Base-by-base conservation (phyloP, 2,329 filamentous ascomycete genomes). In the Coniochaeta ligniaria region DNA sequence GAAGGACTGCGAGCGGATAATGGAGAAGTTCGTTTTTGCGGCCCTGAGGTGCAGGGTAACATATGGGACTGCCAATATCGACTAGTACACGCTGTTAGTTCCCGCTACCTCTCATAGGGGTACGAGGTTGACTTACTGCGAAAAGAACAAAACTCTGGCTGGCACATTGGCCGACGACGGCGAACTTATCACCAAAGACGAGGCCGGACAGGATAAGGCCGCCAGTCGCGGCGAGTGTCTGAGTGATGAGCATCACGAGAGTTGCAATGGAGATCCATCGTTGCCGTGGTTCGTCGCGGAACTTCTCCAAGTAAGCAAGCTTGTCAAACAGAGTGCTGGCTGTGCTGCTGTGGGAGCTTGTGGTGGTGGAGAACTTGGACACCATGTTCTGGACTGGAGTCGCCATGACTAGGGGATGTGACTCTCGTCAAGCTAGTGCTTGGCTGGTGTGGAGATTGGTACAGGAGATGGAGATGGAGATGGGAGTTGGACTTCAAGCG, bases 31-130 rank as follows among this genome's bases (percentile, higher is more conserved):
- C 17, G 62, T 65, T 9, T 63, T 59, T 1, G 72, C 66, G 0
- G 71, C 69, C 11, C 68, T 57, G n/a, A 70, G 14, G 54, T 75
- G 69, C 3, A 73, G 62, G n/a, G 60, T 57, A 38, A 73, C 63
- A 59, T 74, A 74, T 17, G 70, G 60, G 1, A 73, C 59, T 0
- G 69, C 67, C 12, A 74, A 64, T 11, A 73, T 20, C 14, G 41
- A 58, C 52, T 52, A 24, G 24, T 20, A 20, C 6, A 2, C 2
- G n/a, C 20, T 43, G 59, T 33, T 11, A 33, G 35, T 17, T 22
- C 20, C 20, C 17, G 16, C 31, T 57, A 36, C 47, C 22, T 16
- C 8, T 31, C 43, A 55, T 55, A 9, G 52, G n/a, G 16, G 35
- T 55, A 9, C 26, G n/a, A n/a, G 35, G 35, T 36, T 36, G 12